A percentile compares a stretch with the other conserved stretches of the same genome.
phyloP scores from a whole-genome alignment of 2,329 filamentous ascomycete species.

The Westerdykella aurantiaca region DNA sequence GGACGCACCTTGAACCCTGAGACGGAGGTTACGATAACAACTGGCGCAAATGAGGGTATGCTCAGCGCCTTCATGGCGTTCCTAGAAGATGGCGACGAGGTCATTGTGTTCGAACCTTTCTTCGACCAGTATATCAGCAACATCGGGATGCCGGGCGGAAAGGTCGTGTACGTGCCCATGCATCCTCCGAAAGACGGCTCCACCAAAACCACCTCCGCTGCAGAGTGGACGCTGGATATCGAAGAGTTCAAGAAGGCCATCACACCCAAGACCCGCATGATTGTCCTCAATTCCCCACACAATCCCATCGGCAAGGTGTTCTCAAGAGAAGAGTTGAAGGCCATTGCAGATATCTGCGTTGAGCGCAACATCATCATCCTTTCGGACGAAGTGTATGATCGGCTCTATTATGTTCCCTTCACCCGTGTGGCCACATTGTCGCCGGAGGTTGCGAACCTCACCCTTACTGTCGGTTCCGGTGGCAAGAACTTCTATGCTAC shows the following conservation, averaged over 20 bases:
- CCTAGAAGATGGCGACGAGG: constrained; percentile 88
- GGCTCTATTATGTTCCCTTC: constrained; percentile 91
- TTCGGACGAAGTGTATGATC: constrained; percentile 70
- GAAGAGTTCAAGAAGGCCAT: constrained; percentile 74
- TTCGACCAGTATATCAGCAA: constrained; percentile 99
- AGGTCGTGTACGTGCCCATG: constrained; percentile 91
- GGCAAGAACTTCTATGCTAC: constrained; percentile 99
- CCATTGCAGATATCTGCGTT: constrained; percentile 81
- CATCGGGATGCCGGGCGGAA: constrained; percentile 96
- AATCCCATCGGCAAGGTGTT: constrained; percentile 98
- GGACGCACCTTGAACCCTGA: constrained; percentile 76
- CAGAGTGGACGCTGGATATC: constrained; percentile 84
- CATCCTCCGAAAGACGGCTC: constrained; percentile 79
- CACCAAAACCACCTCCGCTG: constrained; percentile 72
- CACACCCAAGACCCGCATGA: constrained; percentile 87
- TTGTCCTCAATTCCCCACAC: constrained; percentile 83
- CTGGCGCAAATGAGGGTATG: constrained; percentile 87
- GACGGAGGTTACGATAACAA: constrained; percentile 91
- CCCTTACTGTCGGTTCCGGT: constrained; percentile 88
- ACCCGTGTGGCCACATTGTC: constrained; percentile 87
- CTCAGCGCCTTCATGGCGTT: constrained; percentile 97
- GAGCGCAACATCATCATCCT: constrained; percentile 93
- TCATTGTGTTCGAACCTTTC: constrained; percentile 97
- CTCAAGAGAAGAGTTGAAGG: constrained; percentile 72
- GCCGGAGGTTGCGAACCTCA: constrained; percentile 80